Base-by-base conservation (phyloP, 1,139 yeast species). In the Magnusiomyces magnusii region DNA sequence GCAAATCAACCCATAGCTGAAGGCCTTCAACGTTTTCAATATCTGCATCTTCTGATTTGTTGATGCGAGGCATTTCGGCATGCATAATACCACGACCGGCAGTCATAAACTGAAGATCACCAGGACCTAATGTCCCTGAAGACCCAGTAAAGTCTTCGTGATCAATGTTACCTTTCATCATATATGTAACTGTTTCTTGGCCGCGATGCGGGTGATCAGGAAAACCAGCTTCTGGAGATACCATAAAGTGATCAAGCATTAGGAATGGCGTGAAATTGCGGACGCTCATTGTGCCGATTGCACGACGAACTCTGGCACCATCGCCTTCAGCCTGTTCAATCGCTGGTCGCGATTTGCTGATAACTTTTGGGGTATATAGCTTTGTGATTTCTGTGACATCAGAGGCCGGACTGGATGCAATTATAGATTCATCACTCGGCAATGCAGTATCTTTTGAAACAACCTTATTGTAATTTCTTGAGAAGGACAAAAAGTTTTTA, bases 151-250 rank as follows among this genome's bases (percentile, higher is more conserved):
- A 89, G 72, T 91, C 97, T 71, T 89, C 96, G 71, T 91, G 97
- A 34, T 95, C 93, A 73, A 91, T 77, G 60, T 83, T 84, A 55
- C 97, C 97, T 59, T 82, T 78, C 61, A 85, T 73, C 59, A 91
- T 75, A 67, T 85, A 82, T 2, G 96, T 86, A 62, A 91, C 83
- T 34, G 97, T 91, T 72, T 89, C 96, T 73, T 88, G 95, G 36
- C 96, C 96, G 61, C 89, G 81, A 72, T 91, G 97, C 28, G 97
- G 97, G 70, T 91, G 97, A 66, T 88, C 93, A 3, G 96, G 96
- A 75, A 90, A 90, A 0, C 95, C 95, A n/a, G 89, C 88, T 23
- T 79, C 80, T 17, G 82, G 81, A 2, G 76, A 68, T 25, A 82
- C 83, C 51, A 73, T 75, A 71, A 90, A 89, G 69, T 90, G 95